Percentiles rank a stretch among this genome's conserved stretches.
Conservation (phyloP, 306 rosid species). For the Lupinus albus region DNA sequence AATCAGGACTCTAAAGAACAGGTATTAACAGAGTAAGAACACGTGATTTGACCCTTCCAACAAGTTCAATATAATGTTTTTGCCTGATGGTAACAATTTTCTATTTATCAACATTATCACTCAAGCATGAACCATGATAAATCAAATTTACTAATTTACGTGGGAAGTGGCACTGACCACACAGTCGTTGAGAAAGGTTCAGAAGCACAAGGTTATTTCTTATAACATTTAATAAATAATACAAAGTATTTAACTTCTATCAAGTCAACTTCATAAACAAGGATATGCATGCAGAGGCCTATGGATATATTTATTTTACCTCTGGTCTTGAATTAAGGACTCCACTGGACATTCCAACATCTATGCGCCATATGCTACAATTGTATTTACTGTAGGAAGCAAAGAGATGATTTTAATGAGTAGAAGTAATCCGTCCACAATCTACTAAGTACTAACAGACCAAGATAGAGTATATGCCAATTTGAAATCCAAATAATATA, state of each 20-base stretch:
- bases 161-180: not conserved
- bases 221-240: slow-evolving; percentile 15
- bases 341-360: slow-evolving; percentile 98
- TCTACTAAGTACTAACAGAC: slow-evolving; percentile 3
- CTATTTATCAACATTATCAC: slow-evolving; percentile 3
- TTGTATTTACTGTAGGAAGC: slow-evolving; percentile 71
- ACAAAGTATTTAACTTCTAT: not conserved
- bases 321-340: slow-evolving; percentile 92
- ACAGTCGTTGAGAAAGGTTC: not conserved
- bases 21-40: not conserved
- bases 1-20: slow-evolving; percentile 19
- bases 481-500: not conserved
- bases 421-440: slow-evolving; percentile 2
- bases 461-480: not conserved
- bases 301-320: slow-evolving; percentile 52
- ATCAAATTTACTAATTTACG: slow-evolving; percentile 16
- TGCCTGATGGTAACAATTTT: slow-evolving; percentile 5
- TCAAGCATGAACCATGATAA: not conserved
- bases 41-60: not conserved
- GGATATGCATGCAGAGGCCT: slow-evolving; percentile 8
- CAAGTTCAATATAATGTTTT: not conserved
- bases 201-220: not conserved
- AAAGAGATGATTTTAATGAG: slow-evolving; percentile 35
- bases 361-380: slow-evolving; percentile 95
- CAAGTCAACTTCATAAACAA: slow-evolving; percentile 1